These are phyloP conservation scores for Strobilomyces confusus DNA, from an alignment of 768 basidiomycete genomes.

Conservation along the genomic window DNA sequence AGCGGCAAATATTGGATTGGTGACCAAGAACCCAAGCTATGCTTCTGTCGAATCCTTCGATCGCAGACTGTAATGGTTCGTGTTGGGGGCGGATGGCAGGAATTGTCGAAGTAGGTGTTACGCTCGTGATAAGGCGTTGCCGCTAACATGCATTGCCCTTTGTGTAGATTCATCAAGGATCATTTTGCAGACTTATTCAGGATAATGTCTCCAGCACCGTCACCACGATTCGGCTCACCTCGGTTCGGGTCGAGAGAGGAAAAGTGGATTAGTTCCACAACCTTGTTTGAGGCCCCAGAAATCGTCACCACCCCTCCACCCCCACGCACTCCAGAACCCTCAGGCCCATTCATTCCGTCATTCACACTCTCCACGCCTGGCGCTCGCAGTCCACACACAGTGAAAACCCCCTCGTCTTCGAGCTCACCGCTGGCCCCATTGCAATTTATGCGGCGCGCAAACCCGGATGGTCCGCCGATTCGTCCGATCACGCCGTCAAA, in stretches of 20 bases:
- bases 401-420: constrained; percentile 52
- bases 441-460: constrained; percentile 82
- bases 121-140: not conserved
- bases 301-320: constrained; percentile 33
- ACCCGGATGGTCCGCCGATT: constrained; percentile 47
- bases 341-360: constrained; percentile 52
- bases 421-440: constrained; percentile 76
- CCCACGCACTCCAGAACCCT: constrained; percentile 70
- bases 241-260: constrained; percentile 50
- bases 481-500: constrained; percentile 69
- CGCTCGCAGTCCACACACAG: constrained; percentile 42
- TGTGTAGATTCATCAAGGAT: constrained; percentile 72
- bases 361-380: constrained; percentile 55
- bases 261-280: constrained; percentile 81
- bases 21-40: constrained; percentile 82
- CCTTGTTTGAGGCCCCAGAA: constrained; percentile 57
- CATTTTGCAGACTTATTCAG: constrained; percentile 85
- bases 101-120: constrained; percentile 77
- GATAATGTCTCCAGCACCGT: constrained; percentile 59
- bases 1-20: constrained; percentile 98
- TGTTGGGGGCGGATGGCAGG: constrained; percentile 92
- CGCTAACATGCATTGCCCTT: constrained; percentile 3
- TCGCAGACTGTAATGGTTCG: constrained; percentile 96
- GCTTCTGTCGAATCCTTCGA: constrained; percentile 87
- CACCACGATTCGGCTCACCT: constrained; percentile 42